Conservation (phyloP, 768 basidiomycete species). For the Lepiota brunneoincarnata region DNA sequence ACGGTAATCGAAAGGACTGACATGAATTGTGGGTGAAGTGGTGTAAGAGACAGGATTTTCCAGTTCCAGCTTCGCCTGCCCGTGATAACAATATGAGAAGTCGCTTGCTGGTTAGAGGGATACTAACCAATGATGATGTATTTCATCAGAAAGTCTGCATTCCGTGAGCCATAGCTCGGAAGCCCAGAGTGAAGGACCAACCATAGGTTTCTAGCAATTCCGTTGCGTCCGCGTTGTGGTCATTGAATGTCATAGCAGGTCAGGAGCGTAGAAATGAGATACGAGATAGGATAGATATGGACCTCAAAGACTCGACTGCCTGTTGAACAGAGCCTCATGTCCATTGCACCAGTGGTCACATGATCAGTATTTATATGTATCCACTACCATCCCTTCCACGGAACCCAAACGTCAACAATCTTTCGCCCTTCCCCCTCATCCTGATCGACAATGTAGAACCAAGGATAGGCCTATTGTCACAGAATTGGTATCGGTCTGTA, state of each 20-base stretch:
- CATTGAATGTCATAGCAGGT: constrained; percentile 53
- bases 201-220: constrained; percentile 95
- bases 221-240: constrained; percentile 80
- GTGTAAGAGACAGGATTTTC: constrained; percentile 95
- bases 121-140: constrained; percentile 88
- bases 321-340: constrained; percentile 23
- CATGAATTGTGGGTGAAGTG: constrained; percentile 96
- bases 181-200: constrained; percentile 27
- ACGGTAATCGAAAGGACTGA: constrained; percentile 42
- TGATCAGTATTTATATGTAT: constrained; percentile 13
- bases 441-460: constrained; percentile 83
- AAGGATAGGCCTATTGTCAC: constrained; percentile 54
- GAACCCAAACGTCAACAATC: constrained; percentile 82
- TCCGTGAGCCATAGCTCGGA: constrained; percentile 17
- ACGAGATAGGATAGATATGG: constrained; percentile 12
- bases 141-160: constrained; percentile 95
- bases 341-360: constrained; percentile 16
- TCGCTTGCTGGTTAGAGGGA: constrained; percentile 7
- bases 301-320: constrained; percentile 11
- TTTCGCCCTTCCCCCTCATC: constrained; percentile 43
- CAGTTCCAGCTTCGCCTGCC: constrained; percentile 92
- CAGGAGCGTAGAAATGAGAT: constrained; percentile 18
- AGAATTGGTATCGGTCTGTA: not conserved
- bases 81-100: constrained; percentile 5
- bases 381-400: constrained; percentile 86